These are phyloP conservation scores for Trametes versicolor DNA, from an alignment of 1,284 basidiomycete genomes.

Conservation along the genomic window DNA sequence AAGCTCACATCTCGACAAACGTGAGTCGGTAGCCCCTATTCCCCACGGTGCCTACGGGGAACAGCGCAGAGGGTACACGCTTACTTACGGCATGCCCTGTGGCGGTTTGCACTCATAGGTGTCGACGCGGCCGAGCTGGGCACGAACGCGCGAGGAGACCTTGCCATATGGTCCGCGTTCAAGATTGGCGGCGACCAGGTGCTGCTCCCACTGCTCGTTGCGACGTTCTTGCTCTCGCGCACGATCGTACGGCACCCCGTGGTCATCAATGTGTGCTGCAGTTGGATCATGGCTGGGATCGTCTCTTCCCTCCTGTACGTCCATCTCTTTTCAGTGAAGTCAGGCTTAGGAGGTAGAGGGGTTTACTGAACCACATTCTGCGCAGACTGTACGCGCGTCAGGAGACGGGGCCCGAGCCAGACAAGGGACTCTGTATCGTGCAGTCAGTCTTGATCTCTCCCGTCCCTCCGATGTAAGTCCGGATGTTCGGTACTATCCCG, in stretches of 20 bases:
- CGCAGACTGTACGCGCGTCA: constrained; percentile 46
- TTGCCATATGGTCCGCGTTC: constrained; percentile 53
- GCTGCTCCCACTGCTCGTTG: constrained; percentile 57
- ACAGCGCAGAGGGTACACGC: not conserved
- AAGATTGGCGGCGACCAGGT: constrained; percentile 60
- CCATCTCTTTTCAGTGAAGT: constrained; percentile 7
- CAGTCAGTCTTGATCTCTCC: constrained; percentile 56
- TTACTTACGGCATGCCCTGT: not conserved
- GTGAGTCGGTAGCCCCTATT: constrained; percentile 13
- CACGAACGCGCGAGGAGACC: constrained; percentile 32
- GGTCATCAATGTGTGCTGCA: constrained; percentile 61
- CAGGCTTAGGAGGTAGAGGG: not conserved
- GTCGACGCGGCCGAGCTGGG: constrained; percentile 34
- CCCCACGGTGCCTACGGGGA: not conserved
- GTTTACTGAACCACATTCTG: not conserved
- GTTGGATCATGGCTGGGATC: constrained; percentile 51
- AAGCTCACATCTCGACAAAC: constrained; percentile 8
- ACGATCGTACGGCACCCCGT: constrained; percentile 54
- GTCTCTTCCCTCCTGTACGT: constrained; percentile 53
- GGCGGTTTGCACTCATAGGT: constrained; percentile 28
- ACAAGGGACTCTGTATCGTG: constrained; percentile 51
- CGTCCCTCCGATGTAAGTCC: constrained; percentile 54
- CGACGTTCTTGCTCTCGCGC: constrained; percentile 55
- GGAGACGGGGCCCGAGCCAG: constrained; percentile 51
- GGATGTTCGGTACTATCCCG: not conserved